Conservation (phyloP, 106 monocot species). For the Narthecium ossifragum region DNA sequence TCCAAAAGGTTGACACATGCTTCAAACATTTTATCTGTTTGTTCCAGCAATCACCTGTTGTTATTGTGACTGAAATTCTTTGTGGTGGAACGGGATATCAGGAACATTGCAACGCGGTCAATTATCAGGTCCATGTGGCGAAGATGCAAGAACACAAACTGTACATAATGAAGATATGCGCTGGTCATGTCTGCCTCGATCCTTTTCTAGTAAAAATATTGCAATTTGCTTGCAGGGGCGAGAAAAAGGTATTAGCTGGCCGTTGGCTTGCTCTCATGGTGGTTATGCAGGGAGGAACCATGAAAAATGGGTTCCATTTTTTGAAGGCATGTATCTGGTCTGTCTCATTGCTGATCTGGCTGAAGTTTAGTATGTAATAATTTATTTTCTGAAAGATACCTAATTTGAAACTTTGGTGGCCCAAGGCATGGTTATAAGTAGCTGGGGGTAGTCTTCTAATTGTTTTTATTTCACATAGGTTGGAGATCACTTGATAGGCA, state of each 20-base stretch:
- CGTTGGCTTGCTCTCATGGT: slow-evolving; percentile 16
- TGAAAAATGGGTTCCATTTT: slow-evolving; percentile 55
- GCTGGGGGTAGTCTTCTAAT: too few relatives aligned
- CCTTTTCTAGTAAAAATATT: slow-evolving; percentile 32
- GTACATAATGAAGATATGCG: slow-evolving; percentile 17
- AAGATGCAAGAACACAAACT: slow-evolving; percentile 10
- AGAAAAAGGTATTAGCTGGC: slow-evolving; percentile 51
- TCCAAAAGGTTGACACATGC: too few relatives aligned
- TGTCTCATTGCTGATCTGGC: neutral
- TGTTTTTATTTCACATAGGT: slow-evolving; percentile 33
- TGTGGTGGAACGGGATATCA: neutral
- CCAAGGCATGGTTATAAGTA: too few relatives aligned
- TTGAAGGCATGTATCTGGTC: slow-evolving; percentile 31
- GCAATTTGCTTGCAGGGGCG: slow-evolving; percentile 49
- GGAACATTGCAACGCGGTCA: slow-evolving; percentile 15
- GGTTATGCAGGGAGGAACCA: slow-evolving; percentile 42
- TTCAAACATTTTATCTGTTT: too few relatives aligned
- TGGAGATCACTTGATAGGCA: slow-evolving; percentile 71
- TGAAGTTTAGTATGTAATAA: neutral
- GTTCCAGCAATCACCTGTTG: too few relatives aligned
- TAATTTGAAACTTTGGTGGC: too few relatives aligned
- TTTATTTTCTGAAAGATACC: too few relatives aligned
- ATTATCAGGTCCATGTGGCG: slow-evolving; percentile 15
- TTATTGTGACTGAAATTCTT: too few relatives aligned
- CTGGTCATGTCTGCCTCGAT: slow-evolving; percentile 5